phyloP scores from a whole-genome alignment of 371 early-diverging fungal species.

The Lichtheimia ramosa region DNA sequence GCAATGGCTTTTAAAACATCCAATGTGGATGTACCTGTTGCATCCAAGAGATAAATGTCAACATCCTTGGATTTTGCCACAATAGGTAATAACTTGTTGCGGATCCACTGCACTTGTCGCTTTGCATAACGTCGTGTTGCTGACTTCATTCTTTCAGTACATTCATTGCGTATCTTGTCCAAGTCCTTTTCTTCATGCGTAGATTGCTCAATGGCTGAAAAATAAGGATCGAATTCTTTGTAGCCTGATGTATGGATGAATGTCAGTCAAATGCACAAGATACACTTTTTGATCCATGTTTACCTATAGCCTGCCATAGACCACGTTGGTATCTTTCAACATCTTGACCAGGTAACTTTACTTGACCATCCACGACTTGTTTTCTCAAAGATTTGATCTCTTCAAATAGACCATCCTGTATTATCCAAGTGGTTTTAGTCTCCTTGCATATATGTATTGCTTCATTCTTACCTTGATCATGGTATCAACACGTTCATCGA shows the following conservation, averaged over 20 bases:
- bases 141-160: conserved; percentile 81
- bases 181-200: conserved; percentile 26
- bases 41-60: conserved; percentile 75
- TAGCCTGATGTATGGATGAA: conserved; percentile 58
- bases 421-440: not conserved
- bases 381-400: conserved; percentile 76
- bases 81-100: conserved; percentile 76
- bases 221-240: conserved; percentile 81
- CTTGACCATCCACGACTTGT: conserved; percentile 43
- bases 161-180: conserved; percentile 45
- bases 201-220: conserved; percentile 48
- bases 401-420: conserved; percentile 72
- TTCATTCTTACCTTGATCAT: conserved; percentile 71
- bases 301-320: conserved; percentile 83
- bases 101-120: conserved; percentile 88
- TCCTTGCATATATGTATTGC: conserved; percentile 1
- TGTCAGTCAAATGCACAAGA: not conserved
- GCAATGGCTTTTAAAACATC: not conserved
- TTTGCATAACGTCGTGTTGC: conserved; percentile 89
- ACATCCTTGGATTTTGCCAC: conserved; percentile 32
- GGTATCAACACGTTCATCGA: conserved; percentile 81
- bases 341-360: conserved; percentile 40
- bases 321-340: conserved; percentile 74
- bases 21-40: conserved; percentile 56
- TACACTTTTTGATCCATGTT: conserved; percentile 3